phyloP scores from a whole-genome alignment of 192 early-diverging fungal genomes.

The Lobulomyces angularis region DNA sequence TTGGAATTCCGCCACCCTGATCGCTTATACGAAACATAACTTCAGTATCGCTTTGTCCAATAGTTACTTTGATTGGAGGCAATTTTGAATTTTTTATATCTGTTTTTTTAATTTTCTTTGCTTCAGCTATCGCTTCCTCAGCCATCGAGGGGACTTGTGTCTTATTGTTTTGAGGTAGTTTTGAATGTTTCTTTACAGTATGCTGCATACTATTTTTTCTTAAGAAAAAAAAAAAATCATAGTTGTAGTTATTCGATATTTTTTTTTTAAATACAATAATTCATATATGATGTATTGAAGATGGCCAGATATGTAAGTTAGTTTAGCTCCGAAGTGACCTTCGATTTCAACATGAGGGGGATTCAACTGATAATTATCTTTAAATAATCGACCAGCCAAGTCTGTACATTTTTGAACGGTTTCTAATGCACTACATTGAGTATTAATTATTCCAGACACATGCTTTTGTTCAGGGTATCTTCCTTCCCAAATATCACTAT shows the following conservation, averaged over 20 bases:
- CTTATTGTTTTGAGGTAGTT: conserved; percentile 8
- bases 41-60: conserved; percentile 58
- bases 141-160: conserved; percentile 10
- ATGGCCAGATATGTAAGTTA: conserved; percentile 91
- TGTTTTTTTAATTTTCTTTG: too few relatives aligned
- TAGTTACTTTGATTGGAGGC: conserved; percentile 76
- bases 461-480: conserved; percentile 33
- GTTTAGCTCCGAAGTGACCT: conserved; percentile 56
- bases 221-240: too few relatives aligned
- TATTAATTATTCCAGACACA: conserved; percentile 59
- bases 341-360: conserved; percentile 67
- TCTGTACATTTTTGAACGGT: conserved; percentile 26
- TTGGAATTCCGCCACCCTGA: conserved; percentile 74
- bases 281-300: conserved; percentile 90
- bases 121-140: conserved; percentile 7
- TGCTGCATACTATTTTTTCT: conserved; percentile 70
- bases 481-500: too few relatives aligned
- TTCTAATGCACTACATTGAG: conserved; percentile 43
- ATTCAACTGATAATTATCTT: conserved; percentile 28
- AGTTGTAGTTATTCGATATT: too few relatives aligned
- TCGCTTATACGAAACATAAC: conserved; percentile 88
- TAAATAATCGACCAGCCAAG: conserved; percentile 26
- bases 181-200: conserved; percentile 45
- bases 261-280: conserved; percentile 37
- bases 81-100: too few relatives aligned